Conservation (phyloP, 129 eudicot species). For the Escallonia rubra region DNA sequence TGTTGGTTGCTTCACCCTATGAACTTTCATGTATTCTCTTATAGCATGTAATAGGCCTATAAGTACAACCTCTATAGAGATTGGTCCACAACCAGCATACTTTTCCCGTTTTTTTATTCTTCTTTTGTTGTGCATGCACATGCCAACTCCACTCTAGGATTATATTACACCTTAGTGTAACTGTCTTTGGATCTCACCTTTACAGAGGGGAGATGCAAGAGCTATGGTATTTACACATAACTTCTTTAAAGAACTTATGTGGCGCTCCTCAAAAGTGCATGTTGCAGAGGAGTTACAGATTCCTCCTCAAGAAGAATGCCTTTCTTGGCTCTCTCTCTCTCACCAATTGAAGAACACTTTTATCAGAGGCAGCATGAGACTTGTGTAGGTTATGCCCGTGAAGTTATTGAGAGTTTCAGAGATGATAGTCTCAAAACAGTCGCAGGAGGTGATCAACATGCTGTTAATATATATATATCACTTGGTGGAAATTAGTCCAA, state of each 20-base stretch:
- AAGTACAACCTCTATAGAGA: background rate
- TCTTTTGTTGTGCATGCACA: background rate
- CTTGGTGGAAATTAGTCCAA: background rate
- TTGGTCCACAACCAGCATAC: background rate
- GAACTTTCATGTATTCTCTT: no score
- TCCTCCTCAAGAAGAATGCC: constrained; percentile 90
- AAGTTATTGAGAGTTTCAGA: constrained; percentile 60
- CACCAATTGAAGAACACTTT: constrained; percentile 82
- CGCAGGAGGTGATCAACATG: constrained; percentile 42
- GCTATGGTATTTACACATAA: constrained; percentile 68
- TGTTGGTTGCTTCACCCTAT: no score
- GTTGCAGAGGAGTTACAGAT: constrained; percentile 79
- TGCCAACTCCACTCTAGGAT: background rate
- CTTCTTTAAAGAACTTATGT: constrained; percentile 71
- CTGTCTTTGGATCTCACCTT: constrained; percentile 5
- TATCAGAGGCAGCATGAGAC: constrained; percentile 96
- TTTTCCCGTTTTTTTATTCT: background rate
- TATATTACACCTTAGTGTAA: no score
- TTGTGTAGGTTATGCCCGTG: constrained; percentile 71
- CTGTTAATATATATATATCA: no score
- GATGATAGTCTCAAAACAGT: constrained; percentile 26
- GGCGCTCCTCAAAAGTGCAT: constrained; percentile 84
- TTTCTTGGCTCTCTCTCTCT: constrained; percentile 75
- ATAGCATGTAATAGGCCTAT: background rate
- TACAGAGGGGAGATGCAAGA: constrained; percentile 69